phyloP scores from a whole-genome alignment of 2,329 filamentous ascomycete species.

The Polychaeton citri region DNA sequence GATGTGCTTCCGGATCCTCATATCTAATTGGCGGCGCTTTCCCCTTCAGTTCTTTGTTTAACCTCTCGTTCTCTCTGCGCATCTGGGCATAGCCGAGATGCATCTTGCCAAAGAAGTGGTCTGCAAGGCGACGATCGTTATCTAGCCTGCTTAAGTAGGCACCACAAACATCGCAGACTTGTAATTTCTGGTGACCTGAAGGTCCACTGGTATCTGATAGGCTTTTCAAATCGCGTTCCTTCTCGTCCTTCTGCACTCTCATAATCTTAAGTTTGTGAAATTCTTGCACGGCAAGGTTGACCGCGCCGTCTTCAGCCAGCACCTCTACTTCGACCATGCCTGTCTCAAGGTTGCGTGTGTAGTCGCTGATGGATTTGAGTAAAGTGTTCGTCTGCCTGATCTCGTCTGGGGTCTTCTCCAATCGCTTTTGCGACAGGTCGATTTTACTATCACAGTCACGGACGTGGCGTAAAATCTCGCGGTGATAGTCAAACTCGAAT shows the following conservation, averaged over 20 bases:
- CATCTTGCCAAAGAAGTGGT: slow-evolving; percentile 99
- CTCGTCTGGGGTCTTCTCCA: slow-evolving; percentile 97
- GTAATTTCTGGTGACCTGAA: slow-evolving; percentile 90
- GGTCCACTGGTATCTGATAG: slow-evolving; percentile 86
- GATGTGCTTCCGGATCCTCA: slow-evolving; percentile 19
- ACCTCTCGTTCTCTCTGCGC: slow-evolving; percentile 80
- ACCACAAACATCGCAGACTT: slow-evolving; percentile 96
- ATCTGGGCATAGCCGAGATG: slow-evolving; percentile 96
- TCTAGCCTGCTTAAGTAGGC: slow-evolving; percentile 86
- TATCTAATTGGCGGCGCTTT: slow-evolving; percentile 46
- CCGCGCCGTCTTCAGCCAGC: slow-evolving; percentile 66
- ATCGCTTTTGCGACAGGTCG: slow-evolving; percentile 70
- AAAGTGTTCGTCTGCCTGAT: slow-evolving; percentile 87
- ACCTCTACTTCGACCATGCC: slow-evolving; percentile 78
- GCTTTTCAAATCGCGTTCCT: slow-evolving; percentile 77
- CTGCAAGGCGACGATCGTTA: slow-evolving; percentile 83
- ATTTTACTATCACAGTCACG: slow-evolving; percentile 93
- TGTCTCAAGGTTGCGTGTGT: slow-evolving; percentile 63
- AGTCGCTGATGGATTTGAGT: slow-evolving; percentile 73
- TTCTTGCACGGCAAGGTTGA: slow-evolving; percentile 73
- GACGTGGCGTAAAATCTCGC: slow-evolving; percentile 92
- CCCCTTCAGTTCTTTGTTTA: slow-evolving; percentile 75
- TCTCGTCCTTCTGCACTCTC: slow-evolving; percentile 67
- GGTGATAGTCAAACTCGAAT: slow-evolving; percentile 94
- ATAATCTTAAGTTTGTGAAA: slow-evolving; percentile 74